Conservation (phyloP, 2,329 filamentous ascomycete genomes). For the Ceratocystis albifundus region DNA sequence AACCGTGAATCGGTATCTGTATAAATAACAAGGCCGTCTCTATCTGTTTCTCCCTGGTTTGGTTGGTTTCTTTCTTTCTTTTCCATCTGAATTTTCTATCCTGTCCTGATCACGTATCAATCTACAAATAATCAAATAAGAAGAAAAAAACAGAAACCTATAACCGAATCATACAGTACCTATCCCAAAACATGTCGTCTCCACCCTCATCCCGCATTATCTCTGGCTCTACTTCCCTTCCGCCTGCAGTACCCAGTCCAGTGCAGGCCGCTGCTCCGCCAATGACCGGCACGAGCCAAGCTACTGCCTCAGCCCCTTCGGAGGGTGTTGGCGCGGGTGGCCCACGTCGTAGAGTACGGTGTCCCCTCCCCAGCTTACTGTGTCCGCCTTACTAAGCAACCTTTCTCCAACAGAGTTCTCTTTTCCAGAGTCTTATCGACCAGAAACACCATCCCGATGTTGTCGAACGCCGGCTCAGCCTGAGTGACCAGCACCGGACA, state of each 20-base stretch:
- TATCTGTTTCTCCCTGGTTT: no score
- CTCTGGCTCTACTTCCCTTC: neutral
- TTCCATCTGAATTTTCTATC: no score
- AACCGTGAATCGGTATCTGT: neutral
- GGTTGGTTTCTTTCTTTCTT: no score
- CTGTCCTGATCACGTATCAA: no score
- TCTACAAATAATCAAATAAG: no score
- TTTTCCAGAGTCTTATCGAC: slow-evolving; percentile 41
- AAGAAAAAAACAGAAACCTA: no score
- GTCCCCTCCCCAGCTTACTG: neutral
- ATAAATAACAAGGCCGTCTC: neutral
- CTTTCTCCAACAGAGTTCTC: slow-evolving; percentile 13
- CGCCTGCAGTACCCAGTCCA: neutral
- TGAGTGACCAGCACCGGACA: slow-evolving; percentile 42
- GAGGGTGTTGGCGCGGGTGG: neutral
- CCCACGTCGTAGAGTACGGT: neutral
- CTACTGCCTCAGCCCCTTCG: neutral
- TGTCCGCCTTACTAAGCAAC: neutral
- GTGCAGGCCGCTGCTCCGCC: neutral
- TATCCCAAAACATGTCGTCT: neutral
- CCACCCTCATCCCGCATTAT: neutral
- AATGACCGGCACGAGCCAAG: neutral
- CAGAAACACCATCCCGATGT: slow-evolving; percentile 40
- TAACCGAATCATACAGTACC: neutral
- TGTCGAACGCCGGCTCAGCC: slow-evolving; percentile 41